Evolutionary conservation across 176 grass and related monocot genomes (phyloP), one percentile per base, ranked within the genome.

Genomic region (Echinochloa phyllopogon): DNA sequence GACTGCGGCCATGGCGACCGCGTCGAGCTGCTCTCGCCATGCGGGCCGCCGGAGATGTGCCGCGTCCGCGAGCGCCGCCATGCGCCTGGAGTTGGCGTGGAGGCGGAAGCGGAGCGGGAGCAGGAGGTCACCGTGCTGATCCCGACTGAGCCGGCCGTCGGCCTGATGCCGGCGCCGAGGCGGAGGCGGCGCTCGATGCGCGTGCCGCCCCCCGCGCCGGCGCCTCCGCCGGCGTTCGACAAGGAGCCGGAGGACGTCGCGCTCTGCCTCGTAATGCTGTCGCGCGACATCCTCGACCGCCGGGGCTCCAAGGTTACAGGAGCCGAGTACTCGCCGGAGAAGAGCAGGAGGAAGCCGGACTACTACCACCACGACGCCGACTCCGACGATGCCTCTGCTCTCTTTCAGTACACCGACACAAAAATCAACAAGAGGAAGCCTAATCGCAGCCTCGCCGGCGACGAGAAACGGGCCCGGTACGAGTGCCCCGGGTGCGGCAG

Each of bases 201-300:
- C 37, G 75, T 83, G 59, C 76, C 85, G 23, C 82, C 82, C 10
- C 69, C 69, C 14, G 77, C 47, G 39, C 70, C 75, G 6, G 15
- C 59, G 21, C 72, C 73, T 11, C 57, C 8, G 33, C 65, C 44
- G 13, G 62, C 44, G 45, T 75, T 84, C 16, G 77, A 88, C 43
- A 74, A 25, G 20, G 89, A 87, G 76, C 70, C 78, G 6, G 87
- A 87, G 81, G 89, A 94, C 23, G 92, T 86, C 24, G 92, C 92
- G 12, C 87, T 64, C 41, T 85, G 81, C 73, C 92, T 94, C 45
- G 75, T 91, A 72, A 89, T 89, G 89, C 87, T 94, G n/a, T 94
- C 89, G 16, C 78, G 84, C 36, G 82, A 87, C 85, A 63, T 43
- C 41, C 3, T 70, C 0, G 8, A 71, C 47, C 51, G 8, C 21